A percentile compares a stretch with the other conserved stretches of the same genome.
Evolutionary conservation across 441 rosid genomes (phyloP).

Genomic region (Syzygium syzygioides): DNA sequence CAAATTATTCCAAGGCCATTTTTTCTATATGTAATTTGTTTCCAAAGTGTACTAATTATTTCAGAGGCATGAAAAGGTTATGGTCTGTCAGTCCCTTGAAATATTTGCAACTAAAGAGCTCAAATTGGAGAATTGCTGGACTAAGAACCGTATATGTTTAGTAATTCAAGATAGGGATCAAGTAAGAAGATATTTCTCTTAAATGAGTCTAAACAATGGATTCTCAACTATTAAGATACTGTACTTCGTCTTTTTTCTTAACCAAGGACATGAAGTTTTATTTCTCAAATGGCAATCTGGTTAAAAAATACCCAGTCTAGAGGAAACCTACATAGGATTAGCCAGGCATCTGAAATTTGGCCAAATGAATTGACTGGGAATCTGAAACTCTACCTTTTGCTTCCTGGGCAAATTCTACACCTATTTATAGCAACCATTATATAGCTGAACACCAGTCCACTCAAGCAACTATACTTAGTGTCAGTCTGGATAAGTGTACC

Average conservation of each 20-base stretch:
- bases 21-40: too few relatives aligned
- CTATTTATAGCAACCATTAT: too few relatives aligned
- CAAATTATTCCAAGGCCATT: background rate
- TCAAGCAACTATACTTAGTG: too few relatives aligned
- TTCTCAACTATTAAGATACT: background rate
- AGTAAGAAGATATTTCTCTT: background rate
- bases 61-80: background rate
- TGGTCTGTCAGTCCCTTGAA: background rate
- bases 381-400: background rate
- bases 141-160: too few relatives aligned
- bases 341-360: background rate
- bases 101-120: background rate
- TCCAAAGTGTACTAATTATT: background rate
- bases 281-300: background rate
- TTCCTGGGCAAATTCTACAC: background rate
- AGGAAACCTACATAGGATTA: background rate
- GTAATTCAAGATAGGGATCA: background rate
- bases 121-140: background rate
- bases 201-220: background rate
- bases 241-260: background rate
- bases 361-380: too few relatives aligned
- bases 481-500: too few relatives aligned
- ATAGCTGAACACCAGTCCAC: background rate
- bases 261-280: background rate
- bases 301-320: background rate